Conservation (phyloP, 176 grass and related monocot genomes). For the Tillandsia fasciculata region DNA sequence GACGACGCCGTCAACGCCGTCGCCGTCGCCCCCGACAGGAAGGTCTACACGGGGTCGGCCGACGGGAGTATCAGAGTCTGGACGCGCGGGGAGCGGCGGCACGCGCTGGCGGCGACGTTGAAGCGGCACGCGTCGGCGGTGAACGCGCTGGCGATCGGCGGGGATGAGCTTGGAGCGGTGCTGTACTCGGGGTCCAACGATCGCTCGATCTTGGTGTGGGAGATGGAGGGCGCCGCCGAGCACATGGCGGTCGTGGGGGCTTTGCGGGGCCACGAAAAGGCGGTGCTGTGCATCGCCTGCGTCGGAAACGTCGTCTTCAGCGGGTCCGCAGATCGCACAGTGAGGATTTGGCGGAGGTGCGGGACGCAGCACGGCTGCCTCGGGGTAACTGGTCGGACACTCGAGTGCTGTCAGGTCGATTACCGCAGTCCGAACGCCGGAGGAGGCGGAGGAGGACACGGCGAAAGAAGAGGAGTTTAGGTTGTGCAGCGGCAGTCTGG, state of each 20-base stretch:
- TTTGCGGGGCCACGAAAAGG: slow-evolving; percentile 52
- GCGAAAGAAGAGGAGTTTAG: slow-evolving; percentile 38
- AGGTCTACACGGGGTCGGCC: slow-evolving; percentile 73
- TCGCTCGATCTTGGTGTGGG: slow-evolving; percentile 71
- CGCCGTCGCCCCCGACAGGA: slow-evolving; percentile 50
- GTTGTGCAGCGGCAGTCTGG: slow-evolving; percentile 67
- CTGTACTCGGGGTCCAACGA: slow-evolving; percentile 73
- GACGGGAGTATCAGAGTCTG: slow-evolving; percentile 57
- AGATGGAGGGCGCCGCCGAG: slow-evolving; percentile 68
- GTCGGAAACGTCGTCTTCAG: slow-evolving; percentile 53
- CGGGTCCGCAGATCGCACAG: slow-evolving; percentile 62
- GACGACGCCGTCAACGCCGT: slow-evolving; percentile 88
- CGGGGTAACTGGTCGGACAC: slow-evolving; percentile 62
- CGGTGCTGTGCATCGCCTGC: slow-evolving; percentile 62
- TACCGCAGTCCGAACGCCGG: slow-evolving; percentile 13
- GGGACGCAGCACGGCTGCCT: slow-evolving; percentile 37
- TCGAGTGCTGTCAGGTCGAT: slow-evolving; percentile 39
- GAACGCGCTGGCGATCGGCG: slow-evolving; percentile 63
- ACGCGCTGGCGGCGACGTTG: slow-evolving; percentile 50
- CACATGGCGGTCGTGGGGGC: slow-evolving; percentile 57
- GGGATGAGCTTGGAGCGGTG: slow-evolving; percentile 19
- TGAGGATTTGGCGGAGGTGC: slow-evolving; percentile 59
- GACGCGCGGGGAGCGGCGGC: slow-evolving; percentile 32
- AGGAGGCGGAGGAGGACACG: not conserved
- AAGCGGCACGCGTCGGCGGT: slow-evolving; percentile 58